Base-by-base conservation (phyloP, 139 green algal species). In the Gonium pectorale region DNA sequence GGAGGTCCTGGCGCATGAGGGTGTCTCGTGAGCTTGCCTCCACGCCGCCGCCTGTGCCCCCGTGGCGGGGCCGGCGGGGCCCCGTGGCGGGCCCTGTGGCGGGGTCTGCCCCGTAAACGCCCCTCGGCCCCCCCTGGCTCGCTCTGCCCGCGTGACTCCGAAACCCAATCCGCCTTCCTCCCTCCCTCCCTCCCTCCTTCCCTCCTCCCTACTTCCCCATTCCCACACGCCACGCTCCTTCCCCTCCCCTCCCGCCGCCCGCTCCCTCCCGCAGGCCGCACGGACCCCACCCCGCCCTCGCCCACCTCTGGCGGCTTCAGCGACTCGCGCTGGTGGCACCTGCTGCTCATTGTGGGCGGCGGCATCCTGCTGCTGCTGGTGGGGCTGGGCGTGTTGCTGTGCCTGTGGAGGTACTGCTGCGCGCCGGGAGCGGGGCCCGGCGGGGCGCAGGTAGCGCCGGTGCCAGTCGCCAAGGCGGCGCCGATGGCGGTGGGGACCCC, bases 261-360 rank as follows among this genome's bases (percentile, higher is more conserved):
- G 5, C 38, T 0, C 27, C 41, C 2, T 3, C 67, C 0, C 27
- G 2, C 41, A 49, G 67, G 67, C 41, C 27, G 35, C 27, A 5
- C 15, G 35, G 26, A 38, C 26, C 41, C 29, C 27, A 40, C 27
- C 27, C 27, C 24, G 41, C 2, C 46, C 31, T n/a, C 41, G 26
- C 7, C 46, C 5, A 19, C 70, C 46, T 9, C 9, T 29, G 15
- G 31, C 59, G 9, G 11, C 33, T 22, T 44, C 3, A 46, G 21
- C 66, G 21, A 31, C 9, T 43, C 60, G 13, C 6, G 6, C 1
- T 77, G 64, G 64, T 77, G 64, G 64, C 79, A 85, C 44, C 40
- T 85, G 3, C 44, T 77, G 33, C 79, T 85, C 9, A 77, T 85
- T 13, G 79, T 77, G 40, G 46, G 54, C 26, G 79, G 46, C 6